Evolutionary conservation across 306 rosid species (phyloP), one percentile per base, ranked within the genome.

Genomic region (Quercus mongolica): DNA sequence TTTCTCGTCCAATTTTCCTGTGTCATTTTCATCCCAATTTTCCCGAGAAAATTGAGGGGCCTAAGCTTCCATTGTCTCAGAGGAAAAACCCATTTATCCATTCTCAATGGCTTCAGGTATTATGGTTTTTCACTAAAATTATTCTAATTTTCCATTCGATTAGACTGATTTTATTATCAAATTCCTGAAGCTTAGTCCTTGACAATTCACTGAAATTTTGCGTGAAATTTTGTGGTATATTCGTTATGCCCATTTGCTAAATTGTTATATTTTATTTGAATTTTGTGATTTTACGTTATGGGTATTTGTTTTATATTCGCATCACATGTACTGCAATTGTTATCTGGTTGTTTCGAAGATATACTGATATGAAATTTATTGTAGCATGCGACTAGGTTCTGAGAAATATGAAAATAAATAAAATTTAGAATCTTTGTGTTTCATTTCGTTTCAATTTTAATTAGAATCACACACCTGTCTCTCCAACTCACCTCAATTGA

Each of bases 101-200:
- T 71, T n/a, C 51, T 68, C 78, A 94, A 94, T 92, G 98, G 91
- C 96, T 73, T 89, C 98, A 78, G 98, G 98, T 91, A 63, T 25
- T 77, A 56, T 18, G 19, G 28, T n/a, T 1, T 3, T 30, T n/a
- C 19, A 56, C 19, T 12, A 51, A 52, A 38, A 38, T 21, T 49
- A 49, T 69, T 44, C 1, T 3, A 38, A 17, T 67, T 17, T 28
- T 26, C 69, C 74, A 2, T 74, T 71, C 62, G 3, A 67, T 82
- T 26, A 20, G 41, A 54, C 23, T 79, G 20, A 1, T 6, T 44
- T 58, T 25, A 31, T 63, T 62, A 3, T 41, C 63, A 21, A 28
- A 54, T 78, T 23, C 21, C 20, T 25, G 41, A 58, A 5, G 52
- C 81, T 72, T 71, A 71, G 51, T 4, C 26, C 54, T 81, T 69